Evolutionary conservation across 352 stramenopile species (phyloP).

Genomic region (Plasmopara halstedii): DNA sequence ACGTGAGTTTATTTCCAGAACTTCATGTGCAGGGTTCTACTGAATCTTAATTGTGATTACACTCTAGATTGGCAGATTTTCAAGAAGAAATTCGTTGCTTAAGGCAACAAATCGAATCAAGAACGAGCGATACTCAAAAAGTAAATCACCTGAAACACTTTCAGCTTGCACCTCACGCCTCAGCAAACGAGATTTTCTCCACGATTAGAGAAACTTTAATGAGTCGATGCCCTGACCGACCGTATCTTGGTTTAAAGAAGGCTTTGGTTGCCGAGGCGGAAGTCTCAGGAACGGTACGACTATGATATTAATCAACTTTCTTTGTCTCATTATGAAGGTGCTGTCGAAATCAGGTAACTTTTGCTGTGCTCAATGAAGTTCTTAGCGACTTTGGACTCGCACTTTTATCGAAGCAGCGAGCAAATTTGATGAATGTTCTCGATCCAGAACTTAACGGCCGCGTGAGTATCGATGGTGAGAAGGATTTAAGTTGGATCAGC

Average conservation of each 20-base stretch:
- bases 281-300: slow-evolving; percentile 52
- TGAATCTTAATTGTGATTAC: background rate
- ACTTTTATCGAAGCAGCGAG: slow-evolving; percentile 6
- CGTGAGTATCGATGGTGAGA: slow-evolving; percentile 33
- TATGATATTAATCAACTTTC: background rate
- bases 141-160: slow-evolving; percentile 49
- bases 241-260: slow-evolving; percentile 80
- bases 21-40: background rate
- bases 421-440: background rate
- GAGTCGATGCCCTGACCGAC: slow-evolving; percentile 43
- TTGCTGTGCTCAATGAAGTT: slow-evolving; percentile 65
- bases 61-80: slow-evolving; percentile 19
- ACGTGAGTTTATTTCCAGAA: slow-evolving; percentile 12
- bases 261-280: slow-evolving; percentile 59
- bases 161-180: slow-evolving; percentile 31
- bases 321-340: background rate
- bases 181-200: slow-evolving; percentile 55
- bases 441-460: background rate
- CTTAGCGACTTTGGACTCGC: slow-evolving; percentile 56
- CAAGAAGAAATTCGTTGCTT: slow-evolving; percentile 22
- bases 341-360: slow-evolving; percentile 32
- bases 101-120: slow-evolving; percentile 17
- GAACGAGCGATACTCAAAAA: slow-evolving; percentile 10
- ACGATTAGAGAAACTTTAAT: slow-evolving; percentile 60
- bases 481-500: background rate